These are phyloP conservation scores for Lentinus tigrinus DNA, from an alignment of 768 basidiomycete species.

Conservation along the genomic window DNA sequence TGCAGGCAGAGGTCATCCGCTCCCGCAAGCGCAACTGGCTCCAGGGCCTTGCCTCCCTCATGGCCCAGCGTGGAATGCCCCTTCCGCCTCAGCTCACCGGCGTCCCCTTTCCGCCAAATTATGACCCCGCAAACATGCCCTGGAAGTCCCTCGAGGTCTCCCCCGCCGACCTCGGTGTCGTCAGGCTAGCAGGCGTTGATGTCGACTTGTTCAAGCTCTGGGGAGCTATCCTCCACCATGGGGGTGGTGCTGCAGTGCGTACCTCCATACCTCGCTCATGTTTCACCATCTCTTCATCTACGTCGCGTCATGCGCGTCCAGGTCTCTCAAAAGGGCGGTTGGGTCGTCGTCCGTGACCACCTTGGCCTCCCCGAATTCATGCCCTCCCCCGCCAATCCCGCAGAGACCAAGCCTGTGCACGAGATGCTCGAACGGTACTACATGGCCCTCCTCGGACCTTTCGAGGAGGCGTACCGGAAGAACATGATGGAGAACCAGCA, in stretches of 20 bases:
- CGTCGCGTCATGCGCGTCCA: neutral
- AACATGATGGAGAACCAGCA: constrained; percentile 61
- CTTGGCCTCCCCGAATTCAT: constrained; percentile 39
- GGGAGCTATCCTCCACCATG: constrained; percentile 55
- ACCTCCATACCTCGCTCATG: neutral
- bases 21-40: constrained; percentile 63
- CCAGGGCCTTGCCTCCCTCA: constrained; percentile 55
- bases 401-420: constrained; percentile 47
- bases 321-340: constrained; percentile 43
- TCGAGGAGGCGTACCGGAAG: constrained; percentile 69
- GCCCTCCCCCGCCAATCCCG: constrained; percentile 14
- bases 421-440: constrained; percentile 58
- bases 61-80: constrained; percentile 57
- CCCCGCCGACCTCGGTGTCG: constrained; percentile 52
- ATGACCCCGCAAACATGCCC: constrained; percentile 59
- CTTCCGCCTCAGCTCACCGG: constrained; percentile 77
- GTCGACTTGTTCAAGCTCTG: constrained; percentile 77
- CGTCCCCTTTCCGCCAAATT: constrained; percentile 50
- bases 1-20: constrained; percentile 38
- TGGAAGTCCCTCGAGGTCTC: constrained; percentile 70
- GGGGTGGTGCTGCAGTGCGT: constrained; percentile 63
- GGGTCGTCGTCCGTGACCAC: constrained; percentile 51
- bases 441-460: constrained; percentile 59
- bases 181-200: constrained; percentile 72
- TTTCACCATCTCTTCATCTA: neutral